Conservation (phyloP, 2,329 filamentous ascomycete species). For the Neofusicoccum ribis region DNA sequence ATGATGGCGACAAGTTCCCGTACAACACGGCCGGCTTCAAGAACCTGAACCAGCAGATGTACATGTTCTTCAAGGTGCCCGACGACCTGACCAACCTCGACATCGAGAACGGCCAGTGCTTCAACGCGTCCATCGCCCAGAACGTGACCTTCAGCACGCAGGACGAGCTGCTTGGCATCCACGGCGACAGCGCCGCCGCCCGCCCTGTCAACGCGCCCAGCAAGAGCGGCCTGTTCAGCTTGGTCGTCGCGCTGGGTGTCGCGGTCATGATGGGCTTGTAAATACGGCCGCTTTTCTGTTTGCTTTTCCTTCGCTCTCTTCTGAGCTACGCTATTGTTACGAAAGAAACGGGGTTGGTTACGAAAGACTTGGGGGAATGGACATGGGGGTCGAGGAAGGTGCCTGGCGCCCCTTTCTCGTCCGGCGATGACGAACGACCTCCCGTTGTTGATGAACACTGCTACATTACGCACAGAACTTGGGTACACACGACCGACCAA, state of each 20-base stretch:
- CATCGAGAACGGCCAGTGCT: conserved; percentile 67
- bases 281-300: neutral
- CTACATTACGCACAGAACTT: no score
- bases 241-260: conserved; percentile 35
- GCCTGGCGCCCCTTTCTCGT: neutral
- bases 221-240: conserved; percentile 33
- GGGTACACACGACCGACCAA: no score
- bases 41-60: conserved; percentile 63
- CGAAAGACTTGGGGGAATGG: no score
- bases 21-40: conserved; percentile 75
- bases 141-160: conserved; percentile 66
- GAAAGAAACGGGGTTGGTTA: no score
- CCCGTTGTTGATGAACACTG: neutral
- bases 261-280: conserved; percentile 31
- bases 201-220: conserved; percentile 27
- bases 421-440: no score
- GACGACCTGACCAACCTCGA: conserved; percentile 69
- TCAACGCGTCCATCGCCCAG: conserved; percentile 64
- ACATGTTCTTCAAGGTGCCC: conserved; percentile 78
- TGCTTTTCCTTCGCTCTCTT: neutral
- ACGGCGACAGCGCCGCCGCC: conserved; percentile 24
- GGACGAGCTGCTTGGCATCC: conserved; percentile 38
- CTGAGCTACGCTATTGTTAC: neutral
- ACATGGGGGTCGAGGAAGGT: no score
- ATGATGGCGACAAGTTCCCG: conserved; percentile 66